Evolutionary conservation across 352 stramenopile genomes (phyloP).

Genomic region (Aphanomyces stellatus): DNA sequence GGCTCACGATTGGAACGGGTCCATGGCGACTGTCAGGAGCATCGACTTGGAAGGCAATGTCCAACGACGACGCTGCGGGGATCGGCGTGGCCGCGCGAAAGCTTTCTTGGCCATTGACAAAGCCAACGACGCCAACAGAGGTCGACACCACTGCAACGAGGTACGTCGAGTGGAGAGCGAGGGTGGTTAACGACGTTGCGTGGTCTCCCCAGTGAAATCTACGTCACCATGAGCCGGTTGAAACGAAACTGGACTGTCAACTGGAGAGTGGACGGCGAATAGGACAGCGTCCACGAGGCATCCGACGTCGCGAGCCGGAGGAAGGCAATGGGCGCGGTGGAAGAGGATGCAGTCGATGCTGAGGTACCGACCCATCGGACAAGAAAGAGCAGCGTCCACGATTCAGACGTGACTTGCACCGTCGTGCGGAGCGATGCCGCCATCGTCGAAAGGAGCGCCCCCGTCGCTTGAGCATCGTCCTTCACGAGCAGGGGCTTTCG

Average conservation of each 20-base stretch:
- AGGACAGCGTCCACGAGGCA: too few relatives aligned
- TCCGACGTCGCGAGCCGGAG: background rate
- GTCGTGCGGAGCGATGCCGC: too few relatives aligned
- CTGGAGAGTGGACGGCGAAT: too few relatives aligned
- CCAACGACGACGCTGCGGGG: background rate
- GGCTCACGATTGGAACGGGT: slow-evolving; percentile 3
- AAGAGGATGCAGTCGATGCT: background rate
- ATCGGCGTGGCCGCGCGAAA: background rate
- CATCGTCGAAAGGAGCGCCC: too few relatives aligned
- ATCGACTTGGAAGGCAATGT: background rate
- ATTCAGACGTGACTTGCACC: background rate
- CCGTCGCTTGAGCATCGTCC: background rate
- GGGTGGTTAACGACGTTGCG: too few relatives aligned
- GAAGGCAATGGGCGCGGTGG: background rate
- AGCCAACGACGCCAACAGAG: background rate
- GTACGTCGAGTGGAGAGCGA: slow-evolving; percentile 7
- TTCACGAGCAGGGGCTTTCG: slow-evolving; percentile 3
- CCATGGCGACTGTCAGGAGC: background rate
- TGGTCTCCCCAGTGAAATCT: too few relatives aligned
- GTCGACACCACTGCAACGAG: background rate
- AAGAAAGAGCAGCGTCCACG: background rate
- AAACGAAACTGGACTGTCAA: too few relatives aligned
- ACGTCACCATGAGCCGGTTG: too few relatives aligned
- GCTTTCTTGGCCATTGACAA: background rate
- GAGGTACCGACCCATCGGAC: background rate